phyloP scores from a whole-genome alignment of 805 yeast genomes.

The Candida fluviatilis region DNA sequence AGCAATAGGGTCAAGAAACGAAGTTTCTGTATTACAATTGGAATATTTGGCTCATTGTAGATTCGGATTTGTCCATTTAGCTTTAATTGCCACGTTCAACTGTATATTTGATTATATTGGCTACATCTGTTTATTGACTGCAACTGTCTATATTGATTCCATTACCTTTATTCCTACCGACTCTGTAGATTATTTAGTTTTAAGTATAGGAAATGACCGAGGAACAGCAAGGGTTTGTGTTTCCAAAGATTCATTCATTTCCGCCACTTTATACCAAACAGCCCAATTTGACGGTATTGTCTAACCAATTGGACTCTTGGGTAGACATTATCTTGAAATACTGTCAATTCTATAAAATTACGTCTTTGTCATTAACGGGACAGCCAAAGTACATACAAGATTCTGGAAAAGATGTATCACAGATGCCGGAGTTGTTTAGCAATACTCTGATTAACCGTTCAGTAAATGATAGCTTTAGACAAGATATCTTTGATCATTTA shows the following conservation, averaged over 20 bases:
- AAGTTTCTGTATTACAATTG: no score
- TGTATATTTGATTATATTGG: no score
- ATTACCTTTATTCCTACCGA: no score
- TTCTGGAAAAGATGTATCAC: conserved; percentile 12
- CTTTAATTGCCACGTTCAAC: no score
- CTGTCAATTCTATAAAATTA: conserved; percentile 50
- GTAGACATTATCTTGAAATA: conserved; percentile 54
- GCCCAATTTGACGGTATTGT: conserved; percentile 74
- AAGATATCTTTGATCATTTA: conserved; percentile 56
- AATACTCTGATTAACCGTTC: conserved; percentile 50
- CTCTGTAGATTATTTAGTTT: no score
- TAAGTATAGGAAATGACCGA: no score
- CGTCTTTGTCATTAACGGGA: conserved; percentile 26
- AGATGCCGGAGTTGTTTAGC: conserved; percentile 41
- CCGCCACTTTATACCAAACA: conserved; percentile 93
- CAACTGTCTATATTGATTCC: no score
- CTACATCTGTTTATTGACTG: no score
- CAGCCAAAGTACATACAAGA: conserved; percentile 23
- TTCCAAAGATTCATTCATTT: conserved; percentile 50
- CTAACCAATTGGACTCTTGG: conserved; percentile 82
- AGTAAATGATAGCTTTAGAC: conserved; percentile 50
- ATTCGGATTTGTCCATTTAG: no score
- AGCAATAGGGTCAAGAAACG: no score
- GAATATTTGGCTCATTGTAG: no score
- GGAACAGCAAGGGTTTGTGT: conserved; percentile 18